Evolutionary conservation across 2,329 filamentous ascomycete species (phyloP), one percentile per base, ranked within the genome.

Genomic region (Colletotrichum echinochloae): DNA sequence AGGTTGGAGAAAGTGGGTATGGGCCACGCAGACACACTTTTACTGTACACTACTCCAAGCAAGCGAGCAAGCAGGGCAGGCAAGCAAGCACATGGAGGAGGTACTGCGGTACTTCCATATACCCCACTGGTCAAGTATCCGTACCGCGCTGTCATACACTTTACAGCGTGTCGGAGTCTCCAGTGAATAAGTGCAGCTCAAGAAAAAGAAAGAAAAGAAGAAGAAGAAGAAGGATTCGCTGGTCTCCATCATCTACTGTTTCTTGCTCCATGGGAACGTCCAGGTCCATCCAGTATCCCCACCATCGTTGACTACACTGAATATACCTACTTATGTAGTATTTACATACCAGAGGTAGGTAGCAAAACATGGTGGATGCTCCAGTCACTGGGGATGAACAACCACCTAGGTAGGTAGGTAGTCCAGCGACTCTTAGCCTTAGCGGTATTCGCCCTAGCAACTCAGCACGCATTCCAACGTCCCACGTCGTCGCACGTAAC

Each of bases 401-500:
- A 26, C 61, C 61, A n/a, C n/a, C n/a, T n/a, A n/a, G n/a, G n/a
- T n/a, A n/a, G n/a, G n/a, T n/a, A n/a, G n/a, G n/a, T n/a, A n/a
- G n/a, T n/a, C n/a, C 20, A 41, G 35, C 37, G 2, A n/a, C 18
- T n/a, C 61, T 28, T 30, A 8, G 30, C 8, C 4, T 4, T 33
- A 57, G 52, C 28, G 37, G 48, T 51, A 28, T 37, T 41, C 55
- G 35, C 28, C 59, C 28, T 14, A 33, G 33, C 52, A 39, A 8
- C 52, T 20, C 20, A 9, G 33, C 52, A 39, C 6, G 11, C 52
- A 37, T 55, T 51, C 23, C 65, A 57, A 35, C 51, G 63, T 66
- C 56, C 63, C 67, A 70, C 67, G 63, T 70, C 67, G 63, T 70
- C 55, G 41, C 51, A 56, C 56, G 67, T 67, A 67, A 67, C 67